These are phyloP conservation scores for Globisporangium radiosum DNA, from an alignment of 352 stramenopile species.

Conservation along the genomic window DNA sequence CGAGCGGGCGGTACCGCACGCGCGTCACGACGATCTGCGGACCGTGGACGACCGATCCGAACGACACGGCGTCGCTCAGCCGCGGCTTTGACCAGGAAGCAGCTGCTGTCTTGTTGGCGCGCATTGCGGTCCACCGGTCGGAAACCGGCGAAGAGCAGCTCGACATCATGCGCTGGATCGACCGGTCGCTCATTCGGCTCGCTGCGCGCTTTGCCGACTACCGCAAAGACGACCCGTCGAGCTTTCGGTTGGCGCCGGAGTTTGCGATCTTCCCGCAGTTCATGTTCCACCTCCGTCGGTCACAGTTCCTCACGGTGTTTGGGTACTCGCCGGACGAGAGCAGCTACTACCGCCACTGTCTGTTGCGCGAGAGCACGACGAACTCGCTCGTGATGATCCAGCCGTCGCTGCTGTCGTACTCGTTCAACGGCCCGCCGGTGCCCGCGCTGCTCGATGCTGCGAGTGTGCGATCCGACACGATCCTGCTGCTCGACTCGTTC, in stretches of 20 bases:
- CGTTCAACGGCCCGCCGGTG: conserved; percentile 88
- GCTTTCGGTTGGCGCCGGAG: conserved; percentile 95
- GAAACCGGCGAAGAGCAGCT: conserved; percentile 83
- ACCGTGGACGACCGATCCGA: conserved; percentile 91
- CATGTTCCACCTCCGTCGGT: conserved; percentile 99
- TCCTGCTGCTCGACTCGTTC: conserved; percentile 99
- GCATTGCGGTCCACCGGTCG: conserved; percentile 82
- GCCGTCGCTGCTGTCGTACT: conserved; percentile 98
- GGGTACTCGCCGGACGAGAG: conserved; percentile 99
- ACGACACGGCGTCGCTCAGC: conserved; percentile 90
- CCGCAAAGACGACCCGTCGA: conserved; percentile 95
- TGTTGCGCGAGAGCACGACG: conserved; percentile 94
- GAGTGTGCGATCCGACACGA: conserved; percentile 96
- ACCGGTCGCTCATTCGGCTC: conserved; percentile 97
- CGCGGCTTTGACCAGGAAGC: conserved; percentile 98
- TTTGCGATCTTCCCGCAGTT: conserved; percentile 99
- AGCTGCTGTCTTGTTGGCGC: conserved; percentile 94
- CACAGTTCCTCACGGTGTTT: conserved; percentile 99
- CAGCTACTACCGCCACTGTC: conserved; percentile 93
- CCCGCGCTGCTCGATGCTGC: conserved; percentile 85
- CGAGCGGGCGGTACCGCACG: conserved; percentile 92
- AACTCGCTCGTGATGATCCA: conserved; percentile 99
- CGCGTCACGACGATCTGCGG: conserved; percentile 97
- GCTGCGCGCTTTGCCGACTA: conserved; percentile 99
- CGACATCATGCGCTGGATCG: conserved; percentile 89